Evolutionary conservation across 805 yeast genomes (phyloP).

Genomic region (Monosporozyma unispora): DNA sequence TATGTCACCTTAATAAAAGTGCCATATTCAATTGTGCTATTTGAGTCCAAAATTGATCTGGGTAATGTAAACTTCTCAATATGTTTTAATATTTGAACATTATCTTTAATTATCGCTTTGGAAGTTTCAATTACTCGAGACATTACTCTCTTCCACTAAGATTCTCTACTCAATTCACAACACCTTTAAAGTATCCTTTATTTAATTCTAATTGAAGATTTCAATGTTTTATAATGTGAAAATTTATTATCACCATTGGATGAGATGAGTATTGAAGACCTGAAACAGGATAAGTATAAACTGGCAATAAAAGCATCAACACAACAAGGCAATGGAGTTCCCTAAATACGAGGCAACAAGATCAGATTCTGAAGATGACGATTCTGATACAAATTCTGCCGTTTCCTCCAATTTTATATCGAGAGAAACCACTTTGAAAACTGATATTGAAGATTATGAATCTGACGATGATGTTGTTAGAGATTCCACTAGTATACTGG

Average conservation of each 20-base stretch:
- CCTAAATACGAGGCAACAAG: constrained; percentile 6
- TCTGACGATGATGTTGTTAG: constrained; percentile 6
- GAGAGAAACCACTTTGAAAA: constrained; percentile 9
- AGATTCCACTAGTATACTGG: not conserved
- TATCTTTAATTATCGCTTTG: not conserved
- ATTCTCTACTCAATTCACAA: not conserved
- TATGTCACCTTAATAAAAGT: constrained; percentile 10
- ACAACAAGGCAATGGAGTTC: not conserved
- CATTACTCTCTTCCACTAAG: too few species aligned
- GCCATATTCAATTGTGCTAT: not conserved
- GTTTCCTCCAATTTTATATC: constrained; percentile 5
- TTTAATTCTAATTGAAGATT: not conserved
- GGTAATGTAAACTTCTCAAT: not conserved
- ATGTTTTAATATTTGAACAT: not conserved
- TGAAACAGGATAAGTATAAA: too few species aligned
- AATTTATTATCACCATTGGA: not conserved
- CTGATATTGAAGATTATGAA: constrained; percentile 12
- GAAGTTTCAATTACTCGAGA: not conserved
- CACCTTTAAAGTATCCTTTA: not conserved
- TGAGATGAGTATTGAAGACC: not conserved
- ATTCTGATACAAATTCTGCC: constrained; percentile 7
- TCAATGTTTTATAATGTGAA: not conserved
- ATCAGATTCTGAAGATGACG: constrained; percentile 4
- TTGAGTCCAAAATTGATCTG: not conserved
- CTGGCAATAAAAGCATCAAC: too few species aligned